Evolutionary conservation across 78 protist genomes (phyloP).

Genomic region (Chrysochromulina tobinii): DNA sequence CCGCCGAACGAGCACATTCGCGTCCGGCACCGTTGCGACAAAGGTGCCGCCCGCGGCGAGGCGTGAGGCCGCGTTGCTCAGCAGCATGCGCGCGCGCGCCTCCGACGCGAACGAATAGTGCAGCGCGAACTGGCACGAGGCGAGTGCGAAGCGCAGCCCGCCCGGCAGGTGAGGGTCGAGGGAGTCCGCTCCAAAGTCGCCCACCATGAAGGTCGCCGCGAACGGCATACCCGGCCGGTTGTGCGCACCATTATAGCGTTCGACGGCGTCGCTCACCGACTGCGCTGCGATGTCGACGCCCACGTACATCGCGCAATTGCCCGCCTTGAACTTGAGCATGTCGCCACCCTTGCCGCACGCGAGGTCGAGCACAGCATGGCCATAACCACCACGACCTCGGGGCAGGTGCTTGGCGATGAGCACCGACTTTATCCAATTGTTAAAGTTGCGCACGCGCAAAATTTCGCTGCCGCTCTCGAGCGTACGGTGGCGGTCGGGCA

Average conservation of each 20-base stretch:
- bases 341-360: conserved; percentile 79
- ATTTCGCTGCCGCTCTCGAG: not conserved
- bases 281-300: conserved; percentile 62
- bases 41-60: not conserved
- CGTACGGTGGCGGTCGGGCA: conserved; percentile 8
- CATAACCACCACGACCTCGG: not conserved
- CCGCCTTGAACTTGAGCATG: conserved; percentile 66
- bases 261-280: conserved; percentile 56
- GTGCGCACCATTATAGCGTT: conserved; percentile 20
- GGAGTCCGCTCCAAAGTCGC: not conserved
- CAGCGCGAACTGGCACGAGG: conserved; percentile 79
- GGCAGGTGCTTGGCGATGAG: conserved; percentile 51
- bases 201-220: not conserved
- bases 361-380: conserved; percentile 59
- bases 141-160: conserved; percentile 49
- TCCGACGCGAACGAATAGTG: conserved; percentile 75
- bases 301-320: conserved; percentile 11
- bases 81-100: conserved; percentile 49
- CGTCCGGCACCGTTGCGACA: not conserved
- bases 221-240: not conserved
- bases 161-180: not conserved
- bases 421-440: conserved; percentile 76
- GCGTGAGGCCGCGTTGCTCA: conserved; percentile 53
- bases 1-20: not conserved
- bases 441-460: conserved; percentile 40